Evolutionary conservation across 768 basidiomycete species (phyloP), one percentile per base, ranked within the genome.

Genomic region (Podaxis sp.): DNA sequence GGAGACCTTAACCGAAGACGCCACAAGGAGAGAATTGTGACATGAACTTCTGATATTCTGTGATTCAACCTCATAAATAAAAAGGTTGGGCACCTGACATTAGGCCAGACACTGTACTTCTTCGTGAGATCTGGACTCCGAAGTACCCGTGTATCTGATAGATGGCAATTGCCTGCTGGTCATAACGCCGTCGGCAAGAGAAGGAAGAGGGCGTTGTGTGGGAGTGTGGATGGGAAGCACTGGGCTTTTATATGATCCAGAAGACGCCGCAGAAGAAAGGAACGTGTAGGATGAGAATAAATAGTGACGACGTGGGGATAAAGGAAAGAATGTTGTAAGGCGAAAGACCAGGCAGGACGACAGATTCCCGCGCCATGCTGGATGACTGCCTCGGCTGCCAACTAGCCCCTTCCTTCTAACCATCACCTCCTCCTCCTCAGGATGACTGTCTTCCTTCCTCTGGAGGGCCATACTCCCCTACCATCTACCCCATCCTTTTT

Each of bases 371-470:
- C 59, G 59, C 59, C 59, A 60, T 50, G 60, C 53, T 37, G 46
- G 40, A 56, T 56, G 62, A 54, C 44, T 50, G 62, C 27, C 50
- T 53, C 50, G 36, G 59, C 59, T 51, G 38, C 44, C 61, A 56
- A 56, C 61, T 36, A 58, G 18, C 57, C 42, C 46, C 61, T 63
- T 48, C 47, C 35, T 50, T 50, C 62, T 11, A 18, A 40, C 50
- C 55, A 53, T 46, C 54, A 46, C 50, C 59, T 40, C 61, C 44
- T 21, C 21, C 21, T 16, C 46, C 35, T 53, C 53, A 64, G 35
- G 58, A 89, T 89, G 88, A 90, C 88, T 32, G 66, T 86, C 64
- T 84, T 83, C 64, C 75, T 89, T 48, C 86, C 88, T 57, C 77
- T 90, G 69, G 79, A 82, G 68, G 72, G 74, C 40, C 65, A 75